These are phyloP conservation scores for Volutella citrinella DNA, from an alignment of 2,329 filamentous ascomycete species.

Conservation along the genomic window DNA sequence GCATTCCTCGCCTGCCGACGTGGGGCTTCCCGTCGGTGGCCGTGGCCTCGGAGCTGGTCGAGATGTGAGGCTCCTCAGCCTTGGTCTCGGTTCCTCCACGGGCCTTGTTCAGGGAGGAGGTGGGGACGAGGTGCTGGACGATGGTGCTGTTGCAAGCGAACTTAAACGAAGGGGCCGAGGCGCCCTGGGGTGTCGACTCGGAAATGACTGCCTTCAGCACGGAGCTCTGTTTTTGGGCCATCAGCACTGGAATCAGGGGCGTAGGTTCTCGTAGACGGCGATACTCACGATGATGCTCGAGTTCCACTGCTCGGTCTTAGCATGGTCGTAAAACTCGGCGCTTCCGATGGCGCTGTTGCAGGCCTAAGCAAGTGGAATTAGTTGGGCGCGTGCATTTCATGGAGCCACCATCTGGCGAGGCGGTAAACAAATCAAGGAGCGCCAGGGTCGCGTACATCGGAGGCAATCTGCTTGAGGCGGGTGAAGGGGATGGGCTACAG, in stretches of 20 bases:
- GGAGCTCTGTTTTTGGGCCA: constrained; percentile 53
- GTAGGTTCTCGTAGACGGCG: constrained; percentile 1
- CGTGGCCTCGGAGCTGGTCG: constrained; percentile 51
- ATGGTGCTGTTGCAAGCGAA: constrained; percentile 98
- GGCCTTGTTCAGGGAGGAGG: constrained; percentile 60
- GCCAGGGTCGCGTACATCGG: constrained; percentile 55
- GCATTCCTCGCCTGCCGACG: constrained; percentile 85
- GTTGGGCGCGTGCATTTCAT: constrained; percentile 9
- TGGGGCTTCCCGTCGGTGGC: constrained; percentile 65
- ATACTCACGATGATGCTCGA: constrained; percentile 77
- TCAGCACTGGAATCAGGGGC: constrained; percentile 5
- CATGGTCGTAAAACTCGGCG: constrained; percentile 81
- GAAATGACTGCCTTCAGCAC: constrained; percentile 77
- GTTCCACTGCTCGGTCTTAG: constrained; percentile 85
- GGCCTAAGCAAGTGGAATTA: constrained; percentile 52
- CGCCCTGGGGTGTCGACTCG: constrained; percentile 61
- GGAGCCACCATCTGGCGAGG: constrained; percentile 8
- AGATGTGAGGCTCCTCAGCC: constrained; percentile 50
- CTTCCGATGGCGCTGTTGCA: constrained; percentile 74
- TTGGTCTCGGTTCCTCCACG: constrained; percentile 47
- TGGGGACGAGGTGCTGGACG: constrained; percentile 83
- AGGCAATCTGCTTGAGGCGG: constrained; percentile 80
- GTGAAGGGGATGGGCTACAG: constrained; percentile 70
- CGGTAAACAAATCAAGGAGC: constrained; percentile 18
- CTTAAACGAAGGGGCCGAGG: constrained; percentile 70